A percentile compares a stretch with the other conserved stretches of the same genome.
These are phyloP conservation scores for Carex cristatella DNA, from an alignment of 176 grass and related monocot species.

Conservation along the genomic window DNA sequence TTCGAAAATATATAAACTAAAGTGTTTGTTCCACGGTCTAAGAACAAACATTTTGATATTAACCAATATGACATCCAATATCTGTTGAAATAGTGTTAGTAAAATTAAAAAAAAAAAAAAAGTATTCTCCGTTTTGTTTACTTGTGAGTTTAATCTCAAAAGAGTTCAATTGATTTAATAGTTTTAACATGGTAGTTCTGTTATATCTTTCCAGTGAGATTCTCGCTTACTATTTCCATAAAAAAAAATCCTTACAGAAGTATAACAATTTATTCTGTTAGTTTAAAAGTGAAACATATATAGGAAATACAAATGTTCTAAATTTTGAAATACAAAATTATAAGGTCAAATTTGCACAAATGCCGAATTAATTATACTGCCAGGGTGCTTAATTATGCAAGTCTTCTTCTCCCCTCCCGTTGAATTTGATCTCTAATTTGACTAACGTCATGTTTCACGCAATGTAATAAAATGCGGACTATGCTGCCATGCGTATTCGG, in stretches of 20 bases:
- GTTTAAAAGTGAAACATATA: not conserved
- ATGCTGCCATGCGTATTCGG: too few relatives aligned
- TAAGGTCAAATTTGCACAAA: not conserved
- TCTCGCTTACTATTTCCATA: too few relatives aligned
- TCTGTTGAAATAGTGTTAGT: not conserved
- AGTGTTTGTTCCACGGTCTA: too few relatives aligned
- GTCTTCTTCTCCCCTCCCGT: not conserved
- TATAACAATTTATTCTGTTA: too few relatives aligned
- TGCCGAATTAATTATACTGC: not conserved
- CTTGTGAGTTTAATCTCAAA: too few relatives aligned
- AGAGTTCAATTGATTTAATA: too few relatives aligned
- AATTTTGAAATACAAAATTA: not conserved
- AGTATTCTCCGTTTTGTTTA: not conserved
- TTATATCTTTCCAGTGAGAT: too few relatives aligned
- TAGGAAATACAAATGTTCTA: not conserved
- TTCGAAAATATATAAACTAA: too few relatives aligned
- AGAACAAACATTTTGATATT: too few relatives aligned
- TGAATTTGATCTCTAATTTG: not conserved
- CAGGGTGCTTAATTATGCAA: not conserved
- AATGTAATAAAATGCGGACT: too few relatives aligned
- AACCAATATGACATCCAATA: not conserved
- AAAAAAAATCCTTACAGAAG: too few relatives aligned
- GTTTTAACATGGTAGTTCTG: too few relatives aligned
- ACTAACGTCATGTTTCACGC: not conserved
- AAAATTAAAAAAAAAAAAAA: not conserved